These are phyloP conservation scores for Geranium brycei DNA, from an alignment of 345 rosid genomes.

Conservation along the genomic window DNA sequence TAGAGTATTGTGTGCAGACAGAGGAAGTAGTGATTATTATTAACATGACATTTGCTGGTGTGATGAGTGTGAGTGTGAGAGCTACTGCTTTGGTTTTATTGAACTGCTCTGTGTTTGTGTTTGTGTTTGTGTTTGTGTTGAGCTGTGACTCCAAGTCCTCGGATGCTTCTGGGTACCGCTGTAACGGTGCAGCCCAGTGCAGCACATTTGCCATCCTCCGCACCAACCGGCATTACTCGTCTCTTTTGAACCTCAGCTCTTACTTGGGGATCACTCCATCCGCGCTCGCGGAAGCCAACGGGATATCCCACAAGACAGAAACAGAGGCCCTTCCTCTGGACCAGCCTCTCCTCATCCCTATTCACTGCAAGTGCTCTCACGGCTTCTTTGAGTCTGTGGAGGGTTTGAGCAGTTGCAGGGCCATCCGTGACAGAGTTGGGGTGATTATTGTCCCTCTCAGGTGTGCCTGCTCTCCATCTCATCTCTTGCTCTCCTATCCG, in stretches of 20 bases:
- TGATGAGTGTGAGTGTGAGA: slow-evolving; percentile 22
- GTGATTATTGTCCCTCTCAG: background rate
- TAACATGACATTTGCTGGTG: slow-evolving; percentile 24
- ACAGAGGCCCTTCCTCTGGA: slow-evolving; percentile 35
- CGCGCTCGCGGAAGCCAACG: slow-evolving; percentile 31
- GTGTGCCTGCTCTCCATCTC: slow-evolving; percentile 47
- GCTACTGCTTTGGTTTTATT: slow-evolving; percentile 29
- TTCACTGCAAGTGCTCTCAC: slow-evolving; percentile 48
- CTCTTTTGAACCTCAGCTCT: slow-evolving; percentile 44
- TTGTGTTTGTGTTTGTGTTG: slow-evolving; percentile 23
- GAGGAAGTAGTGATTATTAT: slow-evolving; percentile 11
- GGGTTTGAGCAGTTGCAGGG: slow-evolving; percentile 62
- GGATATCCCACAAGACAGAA: slow-evolving; percentile 24
- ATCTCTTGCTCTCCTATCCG: slow-evolving; percentile 50
- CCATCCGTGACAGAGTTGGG: slow-evolving; percentile 34
- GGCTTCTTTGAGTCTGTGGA: slow-evolving; percentile 43
- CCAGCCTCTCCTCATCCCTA: slow-evolving; percentile 46
- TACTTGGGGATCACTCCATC: slow-evolving; percentile 40
- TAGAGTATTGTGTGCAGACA: slow-evolving; percentile 8
- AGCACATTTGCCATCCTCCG: slow-evolving; percentile 47
- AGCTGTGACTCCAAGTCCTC: slow-evolving; percentile 38
- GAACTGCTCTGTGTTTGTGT: slow-evolving; percentile 18
- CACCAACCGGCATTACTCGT: slow-evolving; percentile 37
- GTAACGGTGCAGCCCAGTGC: slow-evolving; percentile 29
- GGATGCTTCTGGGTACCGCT: slow-evolving; percentile 38